Percentiles rank a stretch among this genome's conserved stretches.
phyloP scores from a whole-genome alignment of 2,329 filamentous ascomycete species.

The Chrysoporthe deuterocubensis region DNA sequence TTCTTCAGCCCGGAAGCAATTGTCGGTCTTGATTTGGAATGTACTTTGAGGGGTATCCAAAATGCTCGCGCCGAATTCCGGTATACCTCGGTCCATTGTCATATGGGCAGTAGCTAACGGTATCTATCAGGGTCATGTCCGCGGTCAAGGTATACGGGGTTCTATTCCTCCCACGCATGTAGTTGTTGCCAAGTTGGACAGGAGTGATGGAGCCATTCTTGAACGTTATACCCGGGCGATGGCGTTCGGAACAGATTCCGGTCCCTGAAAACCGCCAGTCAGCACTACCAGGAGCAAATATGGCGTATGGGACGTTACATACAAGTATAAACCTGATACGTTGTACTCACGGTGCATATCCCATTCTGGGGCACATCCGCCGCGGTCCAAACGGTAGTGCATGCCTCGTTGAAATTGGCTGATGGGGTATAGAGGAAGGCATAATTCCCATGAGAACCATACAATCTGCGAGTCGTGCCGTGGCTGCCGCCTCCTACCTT shows the following conservation, averaged over 20 bases:
- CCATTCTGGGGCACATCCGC: neutral
- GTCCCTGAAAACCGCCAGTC: neutral
- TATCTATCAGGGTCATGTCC: neutral
- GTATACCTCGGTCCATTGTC: neutral
- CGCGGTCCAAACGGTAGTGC: neutral
- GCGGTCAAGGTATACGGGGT: neutral
- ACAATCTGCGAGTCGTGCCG: neutral
- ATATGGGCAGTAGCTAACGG: neutral
- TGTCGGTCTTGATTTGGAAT: neutral
- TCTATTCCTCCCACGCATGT: neutral
- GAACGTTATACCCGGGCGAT: neutral
- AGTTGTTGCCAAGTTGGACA: neutral
- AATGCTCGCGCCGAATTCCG: neutral
- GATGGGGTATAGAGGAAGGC: neutral
- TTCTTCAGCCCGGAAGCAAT: neutral
- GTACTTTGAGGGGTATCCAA: neutral
- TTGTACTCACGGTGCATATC: neutral
- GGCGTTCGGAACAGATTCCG: neutral
- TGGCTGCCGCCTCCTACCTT: neutral
- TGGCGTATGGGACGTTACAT: neutral
- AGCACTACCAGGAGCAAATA: neutral
- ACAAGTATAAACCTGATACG: neutral
- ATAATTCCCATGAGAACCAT: neutral
- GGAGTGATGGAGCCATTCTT: neutral
- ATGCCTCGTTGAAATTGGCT: neutral